Evolutionary conservation across 1,139 yeast species (phyloP).

Genomic region (Yamadazyma taylorii): DNA sequence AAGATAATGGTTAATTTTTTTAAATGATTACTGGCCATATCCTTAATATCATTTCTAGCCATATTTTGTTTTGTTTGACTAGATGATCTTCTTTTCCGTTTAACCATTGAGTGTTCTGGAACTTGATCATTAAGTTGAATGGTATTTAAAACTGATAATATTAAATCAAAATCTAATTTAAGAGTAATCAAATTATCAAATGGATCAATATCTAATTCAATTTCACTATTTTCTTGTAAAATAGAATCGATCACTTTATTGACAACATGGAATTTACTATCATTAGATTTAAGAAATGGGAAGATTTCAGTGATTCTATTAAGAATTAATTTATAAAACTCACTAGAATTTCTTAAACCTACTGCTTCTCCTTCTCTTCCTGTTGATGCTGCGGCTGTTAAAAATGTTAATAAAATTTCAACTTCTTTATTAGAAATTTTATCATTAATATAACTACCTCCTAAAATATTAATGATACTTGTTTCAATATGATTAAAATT

Average conservation of each 20-base stretch:
- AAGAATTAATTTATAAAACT: constrained; percentile 48
- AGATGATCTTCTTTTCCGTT: constrained; percentile 79
- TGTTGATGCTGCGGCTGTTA: too few relatives aligned
- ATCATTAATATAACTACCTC: constrained; percentile 35
- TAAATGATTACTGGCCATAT: constrained; percentile 74
- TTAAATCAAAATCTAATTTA: constrained; percentile 44
- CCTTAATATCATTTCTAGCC: constrained; percentile 68
- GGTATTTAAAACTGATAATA: constrained; percentile 49
- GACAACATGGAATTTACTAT: constrained; percentile 57
- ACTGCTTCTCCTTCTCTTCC: too few relatives aligned
- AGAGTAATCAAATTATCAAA: constrained; percentile 52
- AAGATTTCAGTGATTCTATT: constrained; percentile 56
- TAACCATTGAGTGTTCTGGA: constrained; percentile 54
- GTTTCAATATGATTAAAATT: constrained; percentile 53
- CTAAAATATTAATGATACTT: constrained; percentile 55
- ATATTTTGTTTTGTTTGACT: constrained; percentile 72
- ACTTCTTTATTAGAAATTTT: constrained; percentile 45
- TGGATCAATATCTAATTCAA: constrained; percentile 46
- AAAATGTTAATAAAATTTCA: constrained; percentile 53
- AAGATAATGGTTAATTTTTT: constrained; percentile 75
- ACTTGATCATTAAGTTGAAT: constrained; percentile 46
- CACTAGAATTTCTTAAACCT: constrained; percentile 37
- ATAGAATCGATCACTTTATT: constrained; percentile 60
- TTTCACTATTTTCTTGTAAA: constrained; percentile 27
- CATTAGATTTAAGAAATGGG: constrained; percentile 49